Evolutionary conservation across 306 rosid genomes (phyloP).

Genomic region (Cercis canadensis): DNA sequence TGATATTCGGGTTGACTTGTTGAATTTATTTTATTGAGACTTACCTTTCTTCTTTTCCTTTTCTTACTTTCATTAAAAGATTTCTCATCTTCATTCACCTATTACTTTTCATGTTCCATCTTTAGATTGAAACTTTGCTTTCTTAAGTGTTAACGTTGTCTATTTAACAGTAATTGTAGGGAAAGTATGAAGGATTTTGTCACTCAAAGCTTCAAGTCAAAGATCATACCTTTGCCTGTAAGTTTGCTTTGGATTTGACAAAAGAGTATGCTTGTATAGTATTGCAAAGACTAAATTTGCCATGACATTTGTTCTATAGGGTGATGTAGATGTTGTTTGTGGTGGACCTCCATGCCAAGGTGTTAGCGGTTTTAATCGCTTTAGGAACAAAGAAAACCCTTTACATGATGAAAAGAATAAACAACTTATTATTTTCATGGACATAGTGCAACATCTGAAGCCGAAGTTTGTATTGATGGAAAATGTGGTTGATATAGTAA

Average conservation of each 20-base stretch:
- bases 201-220: conserved; percentile 46
- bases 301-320: conserved; percentile 41
- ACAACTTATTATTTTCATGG: conserved; percentile 80
- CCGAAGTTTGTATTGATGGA: conserved; percentile 85
- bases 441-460: conserved; percentile 66
- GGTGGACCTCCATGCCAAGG: conserved; percentile 99
- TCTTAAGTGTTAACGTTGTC: neutral
- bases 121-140: too few relatives aligned
- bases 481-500: conserved; percentile 82
- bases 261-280: neutral
- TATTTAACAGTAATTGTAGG: conserved; percentile 59
- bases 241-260: conserved; percentile 26
- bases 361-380: conserved; percentile 86
- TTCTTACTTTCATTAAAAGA: too few relatives aligned
- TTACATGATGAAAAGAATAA: conserved; percentile 80
- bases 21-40: too few relatives aligned
- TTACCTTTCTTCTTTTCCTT: too few relatives aligned
- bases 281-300: neutral
- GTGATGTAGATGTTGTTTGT: conserved; percentile 77
- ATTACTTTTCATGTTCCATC: too few relatives aligned
- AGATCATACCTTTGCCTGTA: conserved; percentile 72
- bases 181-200: conserved; percentile 58
- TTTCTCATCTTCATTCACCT: too few relatives aligned
- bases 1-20: too few relatives aligned
- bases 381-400: conserved; percentile 64